Conservation (phyloP, 2,329 filamentous ascomycete genomes). For the Venturia aucupariae region DNA sequence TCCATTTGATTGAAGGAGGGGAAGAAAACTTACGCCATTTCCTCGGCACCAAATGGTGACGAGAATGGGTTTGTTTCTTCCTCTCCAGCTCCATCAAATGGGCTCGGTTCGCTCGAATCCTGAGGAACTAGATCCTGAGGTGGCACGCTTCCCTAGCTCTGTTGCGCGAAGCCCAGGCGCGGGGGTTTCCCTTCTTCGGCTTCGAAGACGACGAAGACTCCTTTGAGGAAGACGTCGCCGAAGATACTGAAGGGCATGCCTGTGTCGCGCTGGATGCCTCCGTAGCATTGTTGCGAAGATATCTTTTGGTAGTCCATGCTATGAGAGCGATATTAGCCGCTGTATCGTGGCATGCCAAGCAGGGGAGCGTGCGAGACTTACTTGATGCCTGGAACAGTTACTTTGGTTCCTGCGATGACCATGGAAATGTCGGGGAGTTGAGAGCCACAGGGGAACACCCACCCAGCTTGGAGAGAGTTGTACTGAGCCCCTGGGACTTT, state of each 20-base stretch:
- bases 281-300: conserved; percentile 48
- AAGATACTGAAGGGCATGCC: conserved; percentile 59
- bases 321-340: neutral
- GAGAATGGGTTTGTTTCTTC: conserved; percentile 3
- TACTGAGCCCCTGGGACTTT: conserved; percentile 45
- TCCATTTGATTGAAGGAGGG: neutral
- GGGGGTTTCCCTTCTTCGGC: conserved; percentile 29
- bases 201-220: conserved; percentile 65
- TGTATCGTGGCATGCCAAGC: neutral
- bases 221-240: conserved; percentile 73
- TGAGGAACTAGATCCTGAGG: conserved; percentile 4
- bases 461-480: conserved; percentile 42
- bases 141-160: conserved; percentile 18
- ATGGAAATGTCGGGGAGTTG: conserved; percentile 44
- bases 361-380: neutral
- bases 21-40: neutral
- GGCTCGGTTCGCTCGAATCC: conserved; percentile 7
- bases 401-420: conserved; percentile 39
- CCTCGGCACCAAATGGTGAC: neutral
- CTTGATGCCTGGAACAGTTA: conserved; percentile 40
- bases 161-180: conserved; percentile 36
- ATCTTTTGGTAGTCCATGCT: conserved; percentile 13
- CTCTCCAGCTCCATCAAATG: conserved; percentile 4
- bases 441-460: conserved; percentile 43
- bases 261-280: conserved; percentile 59